Evolutionary conservation across 768 basidiomycete species (phyloP), one percentile per base, ranked within the genome.

Genomic region (Termitomyces eurrhizus): DNA sequence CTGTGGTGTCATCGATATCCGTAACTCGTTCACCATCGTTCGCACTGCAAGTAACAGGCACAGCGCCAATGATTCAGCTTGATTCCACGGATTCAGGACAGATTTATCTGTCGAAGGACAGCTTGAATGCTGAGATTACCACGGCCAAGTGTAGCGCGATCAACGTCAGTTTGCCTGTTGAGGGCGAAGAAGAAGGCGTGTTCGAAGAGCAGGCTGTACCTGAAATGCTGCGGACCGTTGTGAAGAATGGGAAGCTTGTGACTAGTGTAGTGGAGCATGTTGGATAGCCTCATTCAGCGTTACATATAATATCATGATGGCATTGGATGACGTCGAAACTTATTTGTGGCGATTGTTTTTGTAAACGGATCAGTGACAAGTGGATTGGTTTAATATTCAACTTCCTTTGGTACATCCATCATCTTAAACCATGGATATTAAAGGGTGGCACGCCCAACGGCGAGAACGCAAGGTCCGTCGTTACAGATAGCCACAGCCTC

Each of bases 21-120:
- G 78, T 98, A 42, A 98, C 95, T 45, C 88, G 85, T 64, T 97
- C 94, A 0, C 94, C 95, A 1, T 97, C 94, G 1, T 98, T 99
- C 77, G 84, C 87, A 16, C 75, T 98, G 45, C 96, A 99, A 74
- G 87, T 99, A 65, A 92, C 89, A 2, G 96, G 96, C 32, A 77
- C 80, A 1, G 91, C 90, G 36, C 96, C 97, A 1, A 98, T 94
- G 65, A 85, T 99, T 61, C 92, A 95, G 68, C 75, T 99, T 21
- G 97, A 99, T 74, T 88, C 90, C 16, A 96, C 94, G 14, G 97
- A 98, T 74, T 92, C 91, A 7, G 97, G 97, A 6, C 92, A 94
- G 71, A 87, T 99, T 65, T 99, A 92, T 75, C 83, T 99, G 42
- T 95, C 93, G 26, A 90, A 88, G 69, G 86, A 83, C 13, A 89